These are phyloP conservation scores for Populus simonii DNA, from an alignment of 345 rosid species.

Conservation along the genomic window DNA sequence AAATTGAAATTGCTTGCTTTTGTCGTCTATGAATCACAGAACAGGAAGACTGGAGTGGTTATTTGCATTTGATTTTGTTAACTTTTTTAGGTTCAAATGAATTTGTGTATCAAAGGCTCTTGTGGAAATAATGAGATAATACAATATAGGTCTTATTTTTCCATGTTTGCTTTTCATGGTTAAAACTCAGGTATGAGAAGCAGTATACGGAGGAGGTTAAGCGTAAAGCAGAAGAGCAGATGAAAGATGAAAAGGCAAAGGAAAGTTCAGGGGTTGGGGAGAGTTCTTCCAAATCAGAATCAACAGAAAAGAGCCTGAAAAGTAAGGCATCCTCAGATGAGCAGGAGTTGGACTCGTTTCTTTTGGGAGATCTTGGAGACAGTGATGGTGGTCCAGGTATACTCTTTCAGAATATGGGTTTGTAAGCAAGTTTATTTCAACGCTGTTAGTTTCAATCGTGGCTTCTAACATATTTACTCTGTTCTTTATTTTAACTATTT, in stretches of 20 bases:
- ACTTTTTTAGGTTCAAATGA: background rate
- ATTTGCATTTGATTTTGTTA: background rate
- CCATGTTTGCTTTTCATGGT: background rate
- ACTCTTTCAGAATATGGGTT: background rate
- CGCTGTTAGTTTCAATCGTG: background rate
- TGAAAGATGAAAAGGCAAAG: slow-evolving; percentile 44
- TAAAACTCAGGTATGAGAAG: slow-evolving; percentile 44
- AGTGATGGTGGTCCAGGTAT: slow-evolving; percentile 80
- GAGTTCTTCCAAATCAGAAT: slow-evolving; percentile 25
- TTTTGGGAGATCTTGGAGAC: slow-evolving; percentile 86
- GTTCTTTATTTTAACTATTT: background rate
- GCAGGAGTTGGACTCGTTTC: slow-evolving; percentile 86
- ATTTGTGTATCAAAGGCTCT: background rate
- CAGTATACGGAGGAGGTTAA: slow-evolving; percentile 67
- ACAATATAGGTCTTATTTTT: background rate
- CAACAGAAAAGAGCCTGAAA: slow-evolving; percentile 38
- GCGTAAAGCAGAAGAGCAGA: slow-evolving; percentile 58
- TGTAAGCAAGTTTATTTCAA: background rate
- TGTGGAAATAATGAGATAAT: background rate
- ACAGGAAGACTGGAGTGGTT: background rate
- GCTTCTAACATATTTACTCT: background rate
- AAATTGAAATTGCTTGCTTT: background rate
- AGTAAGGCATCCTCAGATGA: slow-evolving; percentile 55
- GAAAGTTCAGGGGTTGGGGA: slow-evolving; percentile 41
- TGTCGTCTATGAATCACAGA: background rate